Evolutionary conservation across 768 basidiomycete species (phyloP).

Genomic region (Mycena belliarum): DNA sequence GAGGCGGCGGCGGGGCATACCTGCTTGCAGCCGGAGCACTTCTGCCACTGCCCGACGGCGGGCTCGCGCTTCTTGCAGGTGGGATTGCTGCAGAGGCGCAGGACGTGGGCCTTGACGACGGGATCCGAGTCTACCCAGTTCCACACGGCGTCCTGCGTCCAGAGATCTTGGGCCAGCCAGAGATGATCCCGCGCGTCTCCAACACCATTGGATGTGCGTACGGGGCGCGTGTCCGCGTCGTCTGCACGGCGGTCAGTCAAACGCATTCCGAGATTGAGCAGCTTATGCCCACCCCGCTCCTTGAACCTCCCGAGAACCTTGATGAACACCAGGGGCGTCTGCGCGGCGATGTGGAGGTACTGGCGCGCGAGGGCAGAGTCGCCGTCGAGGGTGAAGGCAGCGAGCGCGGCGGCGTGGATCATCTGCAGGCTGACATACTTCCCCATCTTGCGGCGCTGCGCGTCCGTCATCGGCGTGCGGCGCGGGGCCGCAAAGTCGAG

Average conservation of each 20-base stretch:
- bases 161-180: constrained; percentile 45
- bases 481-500: constrained; percentile 30
- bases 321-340: constrained; percentile 36
- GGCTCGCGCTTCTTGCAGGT: constrained; percentile 35
- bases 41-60: constrained; percentile 31
- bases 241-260: too few species aligned
- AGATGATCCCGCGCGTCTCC: constrained; percentile 51
- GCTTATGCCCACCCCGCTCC: constrained; percentile 42
- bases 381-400: constrained; percentile 40
- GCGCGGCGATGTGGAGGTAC: constrained; percentile 39
- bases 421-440: constrained; percentile 20
- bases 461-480: constrained; percentile 21
- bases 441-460: constrained; percentile 14
- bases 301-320: constrained; percentile 41
- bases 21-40: constrained; percentile 11
- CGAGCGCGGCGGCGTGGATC: constrained; percentile 42
- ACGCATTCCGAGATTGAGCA: too few species aligned
- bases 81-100: constrained; percentile 35
- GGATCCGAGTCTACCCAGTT: constrained; percentile 39
- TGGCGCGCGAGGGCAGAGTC: constrained; percentile 40
- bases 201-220: constrained; percentile 33
- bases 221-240: constrained; percentile 28
- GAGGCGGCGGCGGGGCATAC: neutral
- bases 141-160: constrained; percentile 45
- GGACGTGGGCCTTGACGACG: constrained; percentile 34